phyloP scores from a whole-genome alignment of 345 rosid species.

The Cardamine occulta region DNA sequence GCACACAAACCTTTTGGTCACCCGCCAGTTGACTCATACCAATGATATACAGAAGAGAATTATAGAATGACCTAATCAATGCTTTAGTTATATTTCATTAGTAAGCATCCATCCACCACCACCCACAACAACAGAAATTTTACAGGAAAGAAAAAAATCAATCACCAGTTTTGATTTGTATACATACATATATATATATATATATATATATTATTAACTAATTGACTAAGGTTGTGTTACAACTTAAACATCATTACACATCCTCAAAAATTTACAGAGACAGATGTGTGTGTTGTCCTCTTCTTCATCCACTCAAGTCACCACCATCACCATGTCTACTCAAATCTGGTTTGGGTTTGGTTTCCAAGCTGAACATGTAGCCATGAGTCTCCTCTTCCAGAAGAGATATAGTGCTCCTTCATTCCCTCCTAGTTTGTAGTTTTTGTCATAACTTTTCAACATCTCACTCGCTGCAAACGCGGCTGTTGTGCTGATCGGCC shows the following conservation, averaged over 20 bases:
- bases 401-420: constrained; percentile 65
- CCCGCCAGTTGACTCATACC: constrained; percentile 32
- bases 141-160: constrained; percentile 31
- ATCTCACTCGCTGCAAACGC: constrained; percentile 50
- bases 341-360: constrained; percentile 46
- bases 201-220: constrained; percentile 28
- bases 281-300: constrained; percentile 31
- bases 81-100: constrained; percentile 27
- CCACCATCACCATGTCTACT: constrained; percentile 14
- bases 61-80: constrained; percentile 22
- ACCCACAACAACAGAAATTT: constrained; percentile 30
- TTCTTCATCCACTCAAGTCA: constrained; percentile 35
- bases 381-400: constrained; percentile 75
- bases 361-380: constrained; percentile 75
- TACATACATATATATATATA: constrained; percentile 29
- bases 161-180: constrained; percentile 38
- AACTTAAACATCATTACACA: constrained; percentile 35
- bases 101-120: constrained; percentile 12
- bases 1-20: constrained; percentile 11
- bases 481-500: constrained; percentile 48
- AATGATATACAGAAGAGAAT: background rate
- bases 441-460: constrained; percentile 53
- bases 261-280: constrained; percentile 41
- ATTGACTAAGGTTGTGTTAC: constrained; percentile 27
- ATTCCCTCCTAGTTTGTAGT: constrained; percentile 56